A percentile compares a stretch with the other conserved stretches of the same genome.
Evolutionary conservation across 2,329 filamentous ascomycete species (phyloP).

Genomic region (Aspergillus sp.): DNA sequence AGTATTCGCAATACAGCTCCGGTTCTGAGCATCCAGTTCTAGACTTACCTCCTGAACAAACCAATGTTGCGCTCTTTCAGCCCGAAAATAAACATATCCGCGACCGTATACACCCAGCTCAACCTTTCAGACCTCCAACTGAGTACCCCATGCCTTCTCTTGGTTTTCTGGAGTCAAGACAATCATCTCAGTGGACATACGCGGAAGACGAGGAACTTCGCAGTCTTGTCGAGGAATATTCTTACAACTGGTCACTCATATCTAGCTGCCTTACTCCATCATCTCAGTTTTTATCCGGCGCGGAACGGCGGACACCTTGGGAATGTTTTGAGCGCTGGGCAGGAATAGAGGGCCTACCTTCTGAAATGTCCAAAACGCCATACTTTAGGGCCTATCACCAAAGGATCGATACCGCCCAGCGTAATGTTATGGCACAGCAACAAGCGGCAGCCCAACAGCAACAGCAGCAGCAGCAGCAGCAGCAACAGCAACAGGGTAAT

Average conservation of each 20-base stretch:
- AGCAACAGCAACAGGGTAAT: slow-evolving; percentile 27
- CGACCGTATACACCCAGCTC: slow-evolving; percentile 84
- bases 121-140: slow-evolving; percentile 89
- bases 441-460: slow-evolving; percentile 53
- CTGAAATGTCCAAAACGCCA: slow-evolving; percentile 91
- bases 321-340: slow-evolving; percentile 99
- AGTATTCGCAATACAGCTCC: slow-evolving; percentile 72
- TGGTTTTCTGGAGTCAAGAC: slow-evolving; percentile 83
- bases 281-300: slow-evolving; percentile 77
- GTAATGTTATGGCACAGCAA: slow-evolving; percentile 58
- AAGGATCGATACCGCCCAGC: slow-evolving; percentile 62
- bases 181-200: slow-evolving; percentile 86
- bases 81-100: slow-evolving; percentile 86
- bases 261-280: slow-evolving; percentile 73
- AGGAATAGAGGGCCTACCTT: slow-evolving; percentile 81
- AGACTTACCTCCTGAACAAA: slow-evolving; percentile 66
- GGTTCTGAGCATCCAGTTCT: slow-evolving; percentile 54
- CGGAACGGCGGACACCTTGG: slow-evolving; percentile 91
- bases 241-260: slow-evolving; percentile 97
- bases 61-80: slow-evolving; percentile 81
- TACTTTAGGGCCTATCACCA: slow-evolving; percentile 81
- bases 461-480: slow-evolving; percentile 52
- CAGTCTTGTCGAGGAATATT: slow-evolving; percentile 81
- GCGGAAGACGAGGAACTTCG: slow-evolving; percentile 89
- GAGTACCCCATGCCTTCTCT: slow-evolving; percentile 89